Base-by-base conservation (phyloP, 345 rosid species). In the Durio zibethinus region DNA sequence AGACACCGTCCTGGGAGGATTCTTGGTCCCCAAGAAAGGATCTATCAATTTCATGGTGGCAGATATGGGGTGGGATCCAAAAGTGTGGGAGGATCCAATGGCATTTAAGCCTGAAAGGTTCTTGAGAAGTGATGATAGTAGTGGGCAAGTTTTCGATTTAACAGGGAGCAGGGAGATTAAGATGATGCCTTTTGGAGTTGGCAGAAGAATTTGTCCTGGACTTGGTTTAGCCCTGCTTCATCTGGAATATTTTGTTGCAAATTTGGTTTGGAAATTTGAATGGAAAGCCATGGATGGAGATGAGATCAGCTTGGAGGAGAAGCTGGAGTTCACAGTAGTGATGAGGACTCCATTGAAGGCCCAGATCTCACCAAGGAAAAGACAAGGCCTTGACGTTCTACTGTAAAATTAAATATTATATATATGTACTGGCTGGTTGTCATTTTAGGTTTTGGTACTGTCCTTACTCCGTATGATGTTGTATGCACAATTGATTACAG, bases 121-220 rank as follows among this genome's bases (percentile, higher is more conserved):
- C 56, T 16, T 85, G 21, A 63, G 18, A 15, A 27, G 38, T 60
- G 38, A 60, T 27, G 31, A 25, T 10, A 27, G 35, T 11, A 21
- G 33, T 20, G 79, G 20, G n/a, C 72, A 63, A 79, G 77, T 69
- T 31, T 33, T 72, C 2, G 88, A 85, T 27, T 71, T 85, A 4
- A 83, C 86, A 4, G 85, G 88, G 59, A 80, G 84, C n/a, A 74
- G 81, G 78, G 82, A 80, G 59, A 85, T 83, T 16, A 85, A 85
- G 78, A 85, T 85, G 88, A 85, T 85, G 88, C 88, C 86, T 18
- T 85, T 83, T 23, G 88, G 88, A 15, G 88, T 74, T 0, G 88
- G 83, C 7, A 74, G 86, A 65, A 79, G 88, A 78, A 85, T 85
- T 1, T 85, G 85, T 72, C 87, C 85, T 0, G 85, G 78, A 77